Conservation (phyloP, 2,329 filamentous ascomycete genomes). For the Huntiella decipiens region DNA sequence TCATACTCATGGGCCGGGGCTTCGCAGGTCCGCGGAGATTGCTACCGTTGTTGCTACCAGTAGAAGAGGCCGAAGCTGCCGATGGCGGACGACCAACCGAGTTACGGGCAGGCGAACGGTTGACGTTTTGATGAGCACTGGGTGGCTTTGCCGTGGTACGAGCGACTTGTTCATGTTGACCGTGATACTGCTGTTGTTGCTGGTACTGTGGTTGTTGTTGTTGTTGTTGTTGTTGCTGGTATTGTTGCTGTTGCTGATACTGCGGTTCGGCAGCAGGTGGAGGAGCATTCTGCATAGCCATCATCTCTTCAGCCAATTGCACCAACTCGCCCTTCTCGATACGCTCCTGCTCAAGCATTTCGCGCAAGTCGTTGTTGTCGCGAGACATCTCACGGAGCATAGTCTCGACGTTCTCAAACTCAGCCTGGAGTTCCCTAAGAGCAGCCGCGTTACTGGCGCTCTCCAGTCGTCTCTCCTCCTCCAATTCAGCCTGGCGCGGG, state of each 20-base stretch:
- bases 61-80: constrained; percentile 10
- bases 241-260: constrained; percentile 8
- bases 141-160: constrained; percentile 12
- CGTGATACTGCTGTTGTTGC: constrained; percentile 8
- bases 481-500: constrained; percentile 22
- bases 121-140: constrained; percentile 10
- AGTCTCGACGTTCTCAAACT: constrained; percentile 54
- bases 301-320: constrained; percentile 66
- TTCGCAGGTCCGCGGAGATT: constrained; percentile 17
- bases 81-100: constrained; percentile 9
- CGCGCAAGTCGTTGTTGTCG: constrained; percentile 47
- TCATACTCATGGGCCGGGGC: constrained; percentile 21
- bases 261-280: constrained; percentile 4
- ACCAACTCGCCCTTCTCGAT: constrained; percentile 74
- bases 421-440: constrained; percentile 51
- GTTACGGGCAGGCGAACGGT: constrained; percentile 13
- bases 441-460: constrained; percentile 34
- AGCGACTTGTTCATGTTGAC: constrained; percentile 14
- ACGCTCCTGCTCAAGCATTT: constrained; percentile 52
- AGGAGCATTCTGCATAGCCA: constrained; percentile 41
- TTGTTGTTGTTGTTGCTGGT: constrained; percentile 9
- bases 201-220: constrained; percentile 8
- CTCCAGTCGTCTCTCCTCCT: constrained; percentile 41
- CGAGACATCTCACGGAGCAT: constrained; percentile 50
- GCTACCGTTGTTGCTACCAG: constrained; percentile 7